Conservation (phyloP, 176 grass and related monocot genomes). For the Hsuehochloa calcarea region DNA sequence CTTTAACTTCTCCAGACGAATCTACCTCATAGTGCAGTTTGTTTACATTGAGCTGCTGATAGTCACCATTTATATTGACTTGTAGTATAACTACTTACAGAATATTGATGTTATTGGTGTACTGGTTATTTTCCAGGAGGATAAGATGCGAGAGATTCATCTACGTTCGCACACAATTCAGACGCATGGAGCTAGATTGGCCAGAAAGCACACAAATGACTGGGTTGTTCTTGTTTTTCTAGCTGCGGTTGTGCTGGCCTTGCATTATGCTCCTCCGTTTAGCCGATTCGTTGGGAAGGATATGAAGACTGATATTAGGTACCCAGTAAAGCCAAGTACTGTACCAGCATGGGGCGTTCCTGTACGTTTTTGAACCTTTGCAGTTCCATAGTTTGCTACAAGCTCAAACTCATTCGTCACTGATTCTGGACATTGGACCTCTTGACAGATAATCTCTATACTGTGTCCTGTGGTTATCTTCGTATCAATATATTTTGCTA, state of each 20-base stretch:
- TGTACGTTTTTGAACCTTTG: conserved; percentile 51
- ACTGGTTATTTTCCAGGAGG: conserved; percentile 6
- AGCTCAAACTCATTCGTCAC: background rate
- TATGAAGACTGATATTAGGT: conserved; percentile 69
- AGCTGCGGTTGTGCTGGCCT: conserved; percentile 28
- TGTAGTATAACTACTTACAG: background rate
- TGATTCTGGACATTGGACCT: background rate
- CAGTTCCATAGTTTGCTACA: background rate
- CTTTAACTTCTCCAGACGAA: background rate
- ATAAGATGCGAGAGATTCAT: conserved; percentile 44
- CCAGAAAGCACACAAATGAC: conserved; percentile 57
- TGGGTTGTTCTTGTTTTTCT: conserved; percentile 74
- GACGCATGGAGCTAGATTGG: conserved; percentile 57
- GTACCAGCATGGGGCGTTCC: conserved; percentile 65
- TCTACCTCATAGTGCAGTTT: background rate
- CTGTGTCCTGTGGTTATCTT: conserved; percentile 54
- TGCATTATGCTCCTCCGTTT: conserved; percentile 59
- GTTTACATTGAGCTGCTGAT: background rate
- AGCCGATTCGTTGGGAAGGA: conserved; percentile 62
- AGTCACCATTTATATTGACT: background rate
- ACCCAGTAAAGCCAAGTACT: conserved; percentile 66
- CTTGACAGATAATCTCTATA: conserved; percentile 61
- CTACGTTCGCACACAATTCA: conserved; percentile 42
- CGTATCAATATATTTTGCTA: conserved; percentile 45
- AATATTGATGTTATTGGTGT: background rate